Evolutionary conservation across 2,329 filamentous ascomycete species (phyloP), one percentile per base, ranked within the genome.

Genomic region (Xylariaceae sp.): DNA sequence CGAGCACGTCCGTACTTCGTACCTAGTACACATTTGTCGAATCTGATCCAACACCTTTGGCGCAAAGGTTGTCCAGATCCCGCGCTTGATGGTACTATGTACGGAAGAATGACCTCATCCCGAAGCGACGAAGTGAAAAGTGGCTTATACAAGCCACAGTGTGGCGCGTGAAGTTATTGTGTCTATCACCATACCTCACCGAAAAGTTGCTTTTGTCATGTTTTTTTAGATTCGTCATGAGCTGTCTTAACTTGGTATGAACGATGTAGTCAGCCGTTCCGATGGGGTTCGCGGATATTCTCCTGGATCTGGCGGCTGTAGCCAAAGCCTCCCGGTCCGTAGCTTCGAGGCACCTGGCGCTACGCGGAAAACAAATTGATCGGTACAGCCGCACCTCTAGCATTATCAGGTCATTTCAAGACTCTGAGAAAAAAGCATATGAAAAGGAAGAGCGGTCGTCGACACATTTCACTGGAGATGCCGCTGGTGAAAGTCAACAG

Each of bases 251-350:
- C 49, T 57, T 54, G 49, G 44, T 37, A 56, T 53, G 49, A 61
- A n/a, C 58, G 32, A 21, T 49, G 36, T 54, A 44, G 40, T 41
- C 34, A 16, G 53, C 49, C 44, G 55, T 46, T 56, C 61, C 57
- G 55, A 84, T 84, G 81, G 74, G 80, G 70, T 74, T 83, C 78
- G 81, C 80, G 73, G 85, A 81, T 73, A 82, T 78, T 66, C 73
- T 77, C 58, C 75, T 91, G 67, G 88, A 92, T 73, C 75, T 87
- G 63, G 83, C 85, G 61, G 81, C 85, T 56, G 76, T 92, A 60
- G 77, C 87, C 69, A 83, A 80, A 74, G 87, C 84, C 67, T 86
- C 87, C 47, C 81, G 84, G 55, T 80, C 80, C 32, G 79, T 92
- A 56, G 86, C 85, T 46, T 71, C 77, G 46, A 84, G 80, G 68